phyloP scores from a whole-genome alignment of 768 basidiomycete species.

The Macrolepiota dolichaula region DNA sequence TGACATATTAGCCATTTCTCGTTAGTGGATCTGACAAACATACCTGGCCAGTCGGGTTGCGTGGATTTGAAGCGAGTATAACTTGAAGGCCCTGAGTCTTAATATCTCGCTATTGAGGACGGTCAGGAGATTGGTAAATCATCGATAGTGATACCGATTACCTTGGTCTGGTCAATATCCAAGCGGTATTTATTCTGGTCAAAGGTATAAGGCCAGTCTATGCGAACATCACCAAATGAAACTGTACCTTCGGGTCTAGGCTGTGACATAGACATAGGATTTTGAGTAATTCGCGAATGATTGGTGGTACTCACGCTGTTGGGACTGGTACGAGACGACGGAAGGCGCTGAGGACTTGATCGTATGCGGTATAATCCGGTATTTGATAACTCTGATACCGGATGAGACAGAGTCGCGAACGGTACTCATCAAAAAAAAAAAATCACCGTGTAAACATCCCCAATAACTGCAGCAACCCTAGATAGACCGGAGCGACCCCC shows the following conservation, averaged over 20 bases:
- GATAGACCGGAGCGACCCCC: slow-evolving; percentile 90
- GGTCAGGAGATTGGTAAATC: slow-evolving; percentile 19
- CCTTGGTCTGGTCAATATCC: slow-evolving; percentile 78
- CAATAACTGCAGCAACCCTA: slow-evolving; percentile 87
- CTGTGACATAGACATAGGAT: slow-evolving; percentile 21
- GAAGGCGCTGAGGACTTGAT: slow-evolving; percentile 82
- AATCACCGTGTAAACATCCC: slow-evolving; percentile 80
- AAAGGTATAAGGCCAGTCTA: slow-evolving; percentile 3
- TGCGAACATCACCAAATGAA: slow-evolving; percentile 22
- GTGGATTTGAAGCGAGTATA: slow-evolving; percentile 89
- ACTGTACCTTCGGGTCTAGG: slow-evolving; percentile 36
- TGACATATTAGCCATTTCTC: neutral
- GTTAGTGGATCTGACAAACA: slow-evolving; percentile 15
- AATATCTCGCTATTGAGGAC: slow-evolving; percentile 63
- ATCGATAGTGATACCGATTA: slow-evolving; percentile 35
- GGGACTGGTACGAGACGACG: slow-evolving; percentile 89
- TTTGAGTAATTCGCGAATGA: neutral
- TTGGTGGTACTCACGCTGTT: slow-evolving; percentile 57
- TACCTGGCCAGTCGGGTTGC: slow-evolving; percentile 94
- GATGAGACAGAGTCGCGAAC: neutral
- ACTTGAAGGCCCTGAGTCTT: slow-evolving; percentile 80
- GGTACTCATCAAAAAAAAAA: neutral
- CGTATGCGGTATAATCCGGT: slow-evolving; percentile 89
- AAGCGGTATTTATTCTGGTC: slow-evolving; percentile 64
- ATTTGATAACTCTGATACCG: slow-evolving; percentile 73